Base-by-base conservation (phyloP, 257 asterid genomes). In the Solanum piurae region DNA sequence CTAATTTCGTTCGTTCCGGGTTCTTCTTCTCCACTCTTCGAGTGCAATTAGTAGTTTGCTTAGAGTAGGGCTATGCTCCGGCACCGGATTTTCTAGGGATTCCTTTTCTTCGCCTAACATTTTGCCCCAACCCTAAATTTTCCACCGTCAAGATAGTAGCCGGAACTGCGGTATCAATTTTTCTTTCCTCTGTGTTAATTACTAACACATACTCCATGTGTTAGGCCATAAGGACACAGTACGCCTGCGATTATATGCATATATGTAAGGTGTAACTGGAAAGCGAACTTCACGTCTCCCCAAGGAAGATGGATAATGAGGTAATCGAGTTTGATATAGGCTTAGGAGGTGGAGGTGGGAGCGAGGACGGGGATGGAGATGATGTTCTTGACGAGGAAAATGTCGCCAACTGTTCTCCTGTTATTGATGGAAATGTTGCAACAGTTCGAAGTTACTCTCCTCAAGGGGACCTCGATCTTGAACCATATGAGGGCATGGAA, bases 401-500 rank as follows among this genome's bases (percentile, higher is more conserved):
- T 69, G 84, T 87, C 29, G 88, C 29, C 27, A 75, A 40, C 21
- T 23, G 55, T 40, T 75, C 25, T 16, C n/a, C 13, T 71, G 42
- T 36, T 73, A 9, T 5, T 74, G 18, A 71, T 71, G 77, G 77
- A 71, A 71, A 71, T 71, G n/a, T 75, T 75, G 83, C 83, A 75
- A 16, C 55, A 75, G 55, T 42, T 7, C 84, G 23, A 42, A 77
- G 84, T 77, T 77, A 77, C 84, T 37, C 55, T 75, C 83, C 83
- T 14, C 33, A 75, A 75, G 83, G 83, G 60, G 83, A 76, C 83
- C 83, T 91, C 69, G 98, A 96, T 85, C 98, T 97, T 20, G 99
- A 97, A 90, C 99, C 99, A 27, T 95, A 88, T 18, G 99, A 94
- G 84, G 98, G 98, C 34, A 97, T 97, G 98, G 98, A 96, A 83